Base-by-base conservation (phyloP, 768 basidiomycete species). In the Omphalotus guepiniiformis region DNA sequence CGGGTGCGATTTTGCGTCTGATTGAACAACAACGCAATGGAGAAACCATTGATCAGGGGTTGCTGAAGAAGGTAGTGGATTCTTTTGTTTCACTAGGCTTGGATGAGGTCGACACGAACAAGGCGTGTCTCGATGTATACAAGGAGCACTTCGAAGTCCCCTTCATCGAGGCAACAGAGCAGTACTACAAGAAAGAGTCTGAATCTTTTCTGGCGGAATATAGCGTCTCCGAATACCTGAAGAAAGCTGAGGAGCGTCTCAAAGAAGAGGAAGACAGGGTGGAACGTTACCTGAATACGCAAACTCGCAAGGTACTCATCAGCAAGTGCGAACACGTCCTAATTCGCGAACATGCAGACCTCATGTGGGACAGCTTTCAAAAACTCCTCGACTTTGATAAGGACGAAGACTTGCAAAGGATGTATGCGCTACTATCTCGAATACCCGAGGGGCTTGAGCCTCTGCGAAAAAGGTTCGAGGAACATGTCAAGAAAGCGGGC, bases 1-100 rank as follows among this genome's bases (percentile, higher is more conserved):
- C 92, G 0, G 80, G 81, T 51, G 93, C 94, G 7, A 79, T 98
- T 38, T 76, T 98, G 37, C 79, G 85, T 45, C 75, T 97, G 42
- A 92, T 99, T 57, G 94, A 98, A 69, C 79, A 79, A 32, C 94
- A 98, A 66, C 75, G 96, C 55, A 91, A 97, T 59, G 96, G 96
- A 29, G 91, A 96, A 58, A 82, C 80, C 18, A 93, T 97, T 60
- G 93, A 97, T 62, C 90, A 93, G 54, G 83, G 87, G 27, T 76
- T 97, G 27, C 80, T 97, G 51, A 97, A 93, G 73, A 90, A 89
- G 63, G 91, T 96, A 55, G 83, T 98, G 47, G 93, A 95, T 56
- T 94, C 90, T 11, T 90, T 97, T 57, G 87, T 98, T 21, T 94
- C 93, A 2, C 83, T 98, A 18, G 95, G 96, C 28, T 71, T 98